Percentiles rank a stretch among this genome's conserved stretches.
These are phyloP conservation scores for Fusarium fracticaudum DNA, from an alignment of 2,329 filamentous ascomycete species.

Conservation along the genomic window DNA sequence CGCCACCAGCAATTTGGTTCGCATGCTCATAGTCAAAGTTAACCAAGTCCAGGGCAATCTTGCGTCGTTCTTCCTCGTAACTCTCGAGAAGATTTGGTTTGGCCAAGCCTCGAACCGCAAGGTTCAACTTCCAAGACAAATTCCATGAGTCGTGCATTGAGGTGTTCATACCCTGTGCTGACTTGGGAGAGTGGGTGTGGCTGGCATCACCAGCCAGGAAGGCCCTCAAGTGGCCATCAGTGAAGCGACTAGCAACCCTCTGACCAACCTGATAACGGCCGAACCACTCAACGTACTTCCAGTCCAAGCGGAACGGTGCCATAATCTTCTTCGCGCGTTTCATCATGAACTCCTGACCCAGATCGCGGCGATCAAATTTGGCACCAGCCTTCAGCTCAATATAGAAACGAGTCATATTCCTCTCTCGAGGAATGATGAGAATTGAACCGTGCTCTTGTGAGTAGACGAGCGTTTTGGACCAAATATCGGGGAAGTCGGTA, in stretches of 20 bases:
- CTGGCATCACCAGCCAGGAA: slow-evolving; percentile 77
- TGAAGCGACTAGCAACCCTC: slow-evolving; percentile 75
- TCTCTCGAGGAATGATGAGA: slow-evolving; percentile 77
- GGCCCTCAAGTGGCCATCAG: slow-evolving; percentile 67
- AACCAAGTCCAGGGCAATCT: slow-evolving; percentile 67
- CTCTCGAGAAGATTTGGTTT: slow-evolving; percentile 65
- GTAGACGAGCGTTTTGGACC: slow-evolving; percentile 77
- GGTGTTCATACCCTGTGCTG: slow-evolving; percentile 74
- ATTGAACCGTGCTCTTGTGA: slow-evolving; percentile 74
- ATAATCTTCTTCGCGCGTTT: slow-evolving; percentile 70
- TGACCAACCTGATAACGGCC: slow-evolving; percentile 77
- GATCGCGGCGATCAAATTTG: slow-evolving; percentile 51
- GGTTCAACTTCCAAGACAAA: slow-evolving; percentile 61
- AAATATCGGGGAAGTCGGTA: slow-evolving; percentile 78
- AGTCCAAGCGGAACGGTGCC: slow-evolving; percentile 65
- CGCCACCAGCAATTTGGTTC: slow-evolving; percentile 68
- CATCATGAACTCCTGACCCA: slow-evolving; percentile 76
- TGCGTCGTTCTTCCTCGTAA: slow-evolving; percentile 71
- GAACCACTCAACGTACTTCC: slow-evolving; percentile 75
- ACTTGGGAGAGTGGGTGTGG: slow-evolving; percentile 78
- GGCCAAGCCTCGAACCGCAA: slow-evolving; percentile 65
- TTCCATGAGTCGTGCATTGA: slow-evolving; percentile 71
- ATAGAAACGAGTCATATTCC: slow-evolving; percentile 75
- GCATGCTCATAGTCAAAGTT: slow-evolving; percentile 68
- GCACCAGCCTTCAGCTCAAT: slow-evolving; percentile 62